A percentile compares a stretch with the other conserved stretches of the same genome.
Conservation (phyloP, 306 rosid species). For the Gillenia trifoliata region DNA sequence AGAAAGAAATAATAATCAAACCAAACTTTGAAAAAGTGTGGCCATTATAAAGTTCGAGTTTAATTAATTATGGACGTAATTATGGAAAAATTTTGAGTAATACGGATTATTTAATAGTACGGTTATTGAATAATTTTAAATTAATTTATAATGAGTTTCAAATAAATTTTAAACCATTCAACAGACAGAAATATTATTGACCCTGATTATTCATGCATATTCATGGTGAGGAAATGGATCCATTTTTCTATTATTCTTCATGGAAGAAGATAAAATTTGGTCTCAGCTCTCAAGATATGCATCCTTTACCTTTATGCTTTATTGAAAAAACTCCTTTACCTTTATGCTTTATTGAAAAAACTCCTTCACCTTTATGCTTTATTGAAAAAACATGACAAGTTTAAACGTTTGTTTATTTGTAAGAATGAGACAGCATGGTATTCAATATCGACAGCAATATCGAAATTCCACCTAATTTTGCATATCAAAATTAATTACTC, state of each 20-base stretch:
- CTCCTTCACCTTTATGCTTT: background rate
- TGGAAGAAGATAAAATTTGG: background rate
- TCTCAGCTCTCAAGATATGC: background rate
- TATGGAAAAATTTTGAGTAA: too few relatives aligned
- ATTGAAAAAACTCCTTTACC: background rate
- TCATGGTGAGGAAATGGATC: too few relatives aligned
- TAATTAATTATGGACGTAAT: too few relatives aligned
- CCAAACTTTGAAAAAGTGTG: background rate
- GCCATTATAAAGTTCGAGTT: too few relatives aligned
- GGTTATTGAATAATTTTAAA: too few relatives aligned
- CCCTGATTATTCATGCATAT: too few relatives aligned
- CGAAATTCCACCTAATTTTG: background rate
- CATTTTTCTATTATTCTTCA: too few relatives aligned
- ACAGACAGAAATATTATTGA: too few relatives aligned
- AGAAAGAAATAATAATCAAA: background rate
- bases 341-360: background rate
- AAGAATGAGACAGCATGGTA: background rate
- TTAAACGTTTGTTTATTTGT: background rate
- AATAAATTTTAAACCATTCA: too few relatives aligned
- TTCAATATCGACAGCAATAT: background rate
- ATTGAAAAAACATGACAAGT: background rate
- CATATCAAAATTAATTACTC: background rate
- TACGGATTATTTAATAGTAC: too few relatives aligned
- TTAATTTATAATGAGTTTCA: too few relatives aligned
- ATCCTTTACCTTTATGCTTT: background rate